Conservation (phyloP, 768 basidiomycete genomes). For the Leucocoprinus leucothites region DNA sequence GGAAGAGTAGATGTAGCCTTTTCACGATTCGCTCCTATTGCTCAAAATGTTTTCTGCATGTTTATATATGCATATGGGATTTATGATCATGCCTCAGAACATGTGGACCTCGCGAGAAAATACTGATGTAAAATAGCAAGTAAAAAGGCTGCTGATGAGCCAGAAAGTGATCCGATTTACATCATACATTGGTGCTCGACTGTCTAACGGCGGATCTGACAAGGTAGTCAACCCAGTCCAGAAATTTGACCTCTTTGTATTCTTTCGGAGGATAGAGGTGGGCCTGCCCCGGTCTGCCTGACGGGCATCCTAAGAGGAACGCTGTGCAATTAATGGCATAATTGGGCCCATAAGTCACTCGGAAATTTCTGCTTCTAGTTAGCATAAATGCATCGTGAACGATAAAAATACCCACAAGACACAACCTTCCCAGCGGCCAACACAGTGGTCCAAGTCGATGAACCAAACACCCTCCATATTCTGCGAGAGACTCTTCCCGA, state of each 20-base stretch:
- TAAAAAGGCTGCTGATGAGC: not conserved
- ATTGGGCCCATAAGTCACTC: slow-evolving; percentile 48
- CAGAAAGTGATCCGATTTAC: not conserved
- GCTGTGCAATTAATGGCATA: slow-evolving; percentile 56
- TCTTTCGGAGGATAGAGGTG: slow-evolving; percentile 36
- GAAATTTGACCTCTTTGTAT: slow-evolving; percentile 29
- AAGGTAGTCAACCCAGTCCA: slow-evolving; percentile 53
- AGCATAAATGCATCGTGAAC: not conserved
- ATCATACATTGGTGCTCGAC: slow-evolving; percentile 6
- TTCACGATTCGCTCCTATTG: not conserved
- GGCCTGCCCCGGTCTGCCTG: slow-evolving; percentile 35
- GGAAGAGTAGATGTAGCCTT: slow-evolving; percentile 52
- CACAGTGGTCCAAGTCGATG: slow-evolving; percentile 66
- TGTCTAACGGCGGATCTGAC: slow-evolving; percentile 36
- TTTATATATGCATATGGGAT: slow-evolving; percentile 1
- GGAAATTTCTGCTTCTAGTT: slow-evolving; percentile 52
- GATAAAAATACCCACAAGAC: slow-evolving; percentile 52
- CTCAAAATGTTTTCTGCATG: not conserved
- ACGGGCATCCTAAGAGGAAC: slow-evolving; percentile 44
- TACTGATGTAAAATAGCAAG: too few species aligned
- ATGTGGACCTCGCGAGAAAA: not conserved
- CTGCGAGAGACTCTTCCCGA: slow-evolving; percentile 53
- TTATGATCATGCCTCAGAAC: slow-evolving; percentile 1
- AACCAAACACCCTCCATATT: slow-evolving; percentile 72
- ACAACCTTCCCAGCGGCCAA: slow-evolving; percentile 80